Evolutionary conservation across 2,329 filamentous ascomycete genomes (phyloP), one percentile per base, ranked within the genome.

Genomic region (Spiromastix sp.): DNA sequence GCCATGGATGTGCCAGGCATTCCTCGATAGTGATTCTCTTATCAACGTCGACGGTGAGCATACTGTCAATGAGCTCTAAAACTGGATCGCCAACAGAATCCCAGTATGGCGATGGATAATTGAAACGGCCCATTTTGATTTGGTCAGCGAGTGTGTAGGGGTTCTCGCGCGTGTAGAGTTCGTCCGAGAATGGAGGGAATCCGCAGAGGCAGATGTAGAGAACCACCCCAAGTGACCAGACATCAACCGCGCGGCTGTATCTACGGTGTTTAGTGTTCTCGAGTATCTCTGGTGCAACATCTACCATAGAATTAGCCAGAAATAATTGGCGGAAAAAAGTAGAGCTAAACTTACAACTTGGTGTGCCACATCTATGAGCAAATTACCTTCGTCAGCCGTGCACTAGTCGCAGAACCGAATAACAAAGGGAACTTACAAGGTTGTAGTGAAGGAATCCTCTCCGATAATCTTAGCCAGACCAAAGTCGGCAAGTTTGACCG

Each of bases 391-490:
- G 35, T 60, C 46, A 59, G 55, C 31, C n/a, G n/a, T n/a, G n/a
- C n/a, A n/a, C n/a, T n/a, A n/a, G n/a, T n/a, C n/a, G n/a, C n/a
- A n/a, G n/a, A n/a, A n/a, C n/a, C n/a, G n/a, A n/a, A n/a, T n/a
- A n/a, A n/a, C n/a, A n/a, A n/a, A n/a, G n/a, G n/a, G 4, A 41
- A 59, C 68, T 55, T 60, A 91, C 43, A 98, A 66, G 1, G 91
- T 96, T 0, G 87, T 95, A 1, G 91, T 96, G 55, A 98, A 98
- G 0, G 89, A 95, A 55, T 95, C 86, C 57, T 98, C 91, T 43
- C 93, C 93, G 46, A 98, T 94, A 46, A 98, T 96, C 63, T 98
- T 98, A 27, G 91, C 89, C 24, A 98, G 71, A 30, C 91, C 91
- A 60, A 98, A 98, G 59, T 98, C 91, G 13, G 87, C 91, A 42